These are phyloP conservation scores for Salix purpurea DNA, from an alignment of 345 rosid species.

Conservation along the genomic window DNA sequence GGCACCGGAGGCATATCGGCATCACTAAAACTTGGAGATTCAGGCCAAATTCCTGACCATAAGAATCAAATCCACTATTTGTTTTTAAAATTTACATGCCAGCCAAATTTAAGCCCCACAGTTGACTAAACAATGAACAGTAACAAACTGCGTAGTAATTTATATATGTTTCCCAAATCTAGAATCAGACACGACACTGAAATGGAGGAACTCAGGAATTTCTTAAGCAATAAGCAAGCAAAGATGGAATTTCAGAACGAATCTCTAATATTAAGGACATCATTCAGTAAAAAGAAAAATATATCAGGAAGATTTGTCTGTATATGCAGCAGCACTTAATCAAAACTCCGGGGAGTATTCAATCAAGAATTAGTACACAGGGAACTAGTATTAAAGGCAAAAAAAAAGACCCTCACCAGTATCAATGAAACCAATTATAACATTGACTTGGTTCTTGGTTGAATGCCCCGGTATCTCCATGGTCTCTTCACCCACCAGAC, in stretches of 20 bases:
- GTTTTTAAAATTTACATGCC: neutral
- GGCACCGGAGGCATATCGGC: conserved; percentile 47
- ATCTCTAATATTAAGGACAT: neutral
- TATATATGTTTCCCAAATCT: neutral
- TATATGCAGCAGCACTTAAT: neutral
- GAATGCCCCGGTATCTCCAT: conserved; percentile 51
- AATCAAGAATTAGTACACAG: neutral
- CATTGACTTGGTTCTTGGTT: conserved; percentile 45
- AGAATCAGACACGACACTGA: neutral
- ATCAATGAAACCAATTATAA: conserved; percentile 48
- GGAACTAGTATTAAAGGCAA: neutral
- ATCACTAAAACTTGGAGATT: conserved; percentile 46
- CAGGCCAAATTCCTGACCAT: conserved; percentile 53
- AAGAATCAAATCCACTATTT: neutral
- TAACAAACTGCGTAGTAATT: neutral
- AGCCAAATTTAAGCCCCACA: neutral
- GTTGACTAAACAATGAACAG: neutral
- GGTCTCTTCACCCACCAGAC: conserved; percentile 42
- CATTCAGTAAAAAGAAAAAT: neutral
- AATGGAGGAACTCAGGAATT: neutral
- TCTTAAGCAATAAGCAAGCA: neutral
- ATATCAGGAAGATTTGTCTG: neutral
- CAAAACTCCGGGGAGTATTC: neutral
- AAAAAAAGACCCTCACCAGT: conserved; percentile 29
- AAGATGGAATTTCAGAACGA: neutral